Base-by-base conservation (phyloP, 805 yeast species). In the Kodamaea neixiangensis region DNA sequence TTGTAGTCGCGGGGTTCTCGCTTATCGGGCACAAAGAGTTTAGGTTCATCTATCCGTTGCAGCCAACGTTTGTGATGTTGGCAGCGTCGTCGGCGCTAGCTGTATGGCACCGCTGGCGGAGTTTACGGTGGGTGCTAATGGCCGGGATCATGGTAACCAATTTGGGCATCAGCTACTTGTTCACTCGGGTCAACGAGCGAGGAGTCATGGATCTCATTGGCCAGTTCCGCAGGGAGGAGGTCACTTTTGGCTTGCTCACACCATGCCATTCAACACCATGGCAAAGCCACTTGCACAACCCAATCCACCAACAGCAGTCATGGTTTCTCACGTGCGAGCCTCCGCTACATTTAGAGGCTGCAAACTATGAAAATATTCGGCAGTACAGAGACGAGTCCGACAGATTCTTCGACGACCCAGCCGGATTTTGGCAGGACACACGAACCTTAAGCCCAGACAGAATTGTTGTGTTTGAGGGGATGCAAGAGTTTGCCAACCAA, bases 201-300 rank as follows among this genome's bases (percentile, higher is more conserved):
- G 99, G 99, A 0, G 96, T 83, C 15, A 80, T 92, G 13, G 83
- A 79, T 35, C 85, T 91, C 0, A 76, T 87, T 10, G 67, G 79
- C 11, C 75, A 73, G 44, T 60, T 92, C 18, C 75, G 83, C 38
- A 53, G 60, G 5, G 58, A 63, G 13, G 15, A 22, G 3, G 75
- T 81, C 7, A 54, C 67, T 1, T 69, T 92, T 22, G 96, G 97
- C 0, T 89, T 94, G 58, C 66, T 94, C 13, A 90, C 92, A 63
- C 99, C 99, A 0, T 94, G 99, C 61, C 99, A 94, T 66, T 92
- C 98, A 0, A 93, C 97, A 0, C 99, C 99, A 2, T 88, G 94
- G 84, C 97, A 90, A 62, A 81, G 94, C 20, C 83, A 87, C 63
- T 68, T 94, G 38, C 96, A 92, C 61, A 69, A 87, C 18, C 65